Percentiles rank a stretch among this genome's conserved stretches.
Conservation (phyloP, 306 rosid genomes). For the Ormosia semicastrata region DNA sequence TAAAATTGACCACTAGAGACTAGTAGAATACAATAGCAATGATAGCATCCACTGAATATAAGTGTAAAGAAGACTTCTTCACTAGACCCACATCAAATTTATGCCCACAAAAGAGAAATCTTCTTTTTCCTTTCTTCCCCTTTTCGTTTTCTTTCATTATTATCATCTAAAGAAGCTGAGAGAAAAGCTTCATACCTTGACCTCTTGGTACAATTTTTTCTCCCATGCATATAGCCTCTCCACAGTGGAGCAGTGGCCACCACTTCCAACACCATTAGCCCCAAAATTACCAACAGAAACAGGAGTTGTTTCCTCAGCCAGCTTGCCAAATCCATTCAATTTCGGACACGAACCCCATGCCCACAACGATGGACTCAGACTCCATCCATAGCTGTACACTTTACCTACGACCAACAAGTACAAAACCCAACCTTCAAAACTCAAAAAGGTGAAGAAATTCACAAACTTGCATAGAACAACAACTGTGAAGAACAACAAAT, state of each 20-base stretch:
- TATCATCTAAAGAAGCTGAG: conserved; percentile 8
- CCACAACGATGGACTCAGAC: conserved; percentile 66
- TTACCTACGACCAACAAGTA: conserved; percentile 47
- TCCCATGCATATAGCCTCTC: conserved; percentile 97
- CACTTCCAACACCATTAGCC: conserved; percentile 38
- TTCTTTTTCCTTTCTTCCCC: background rate
- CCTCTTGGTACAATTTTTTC: conserved; percentile 83
- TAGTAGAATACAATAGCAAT: conserved; percentile 1
- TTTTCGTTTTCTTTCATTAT: conserved; percentile 6
- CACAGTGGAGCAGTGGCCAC: conserved; percentile 77
- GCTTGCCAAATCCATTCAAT: conserved; percentile 50
- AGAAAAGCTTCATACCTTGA: conserved; percentile 58
- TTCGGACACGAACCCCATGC: conserved; percentile 74
- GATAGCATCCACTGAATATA: background rate
- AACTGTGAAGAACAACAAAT: background rate
- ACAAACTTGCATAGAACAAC: background rate
- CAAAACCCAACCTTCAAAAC: conserved; percentile 18
- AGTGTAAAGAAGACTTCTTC: conserved; percentile 22
- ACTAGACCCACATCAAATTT: conserved; percentile 38
- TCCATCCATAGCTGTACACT: conserved; percentile 70
- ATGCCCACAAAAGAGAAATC: conserved; percentile 23
- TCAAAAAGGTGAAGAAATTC: background rate
- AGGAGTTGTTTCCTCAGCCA: conserved; percentile 37
- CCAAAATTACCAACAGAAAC: conserved; percentile 35
- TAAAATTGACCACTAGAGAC: background rate